phyloP scores from a whole-genome alignment of 108 stramenopile genomes.

The Asterionellopsis glacialis region DNA sequence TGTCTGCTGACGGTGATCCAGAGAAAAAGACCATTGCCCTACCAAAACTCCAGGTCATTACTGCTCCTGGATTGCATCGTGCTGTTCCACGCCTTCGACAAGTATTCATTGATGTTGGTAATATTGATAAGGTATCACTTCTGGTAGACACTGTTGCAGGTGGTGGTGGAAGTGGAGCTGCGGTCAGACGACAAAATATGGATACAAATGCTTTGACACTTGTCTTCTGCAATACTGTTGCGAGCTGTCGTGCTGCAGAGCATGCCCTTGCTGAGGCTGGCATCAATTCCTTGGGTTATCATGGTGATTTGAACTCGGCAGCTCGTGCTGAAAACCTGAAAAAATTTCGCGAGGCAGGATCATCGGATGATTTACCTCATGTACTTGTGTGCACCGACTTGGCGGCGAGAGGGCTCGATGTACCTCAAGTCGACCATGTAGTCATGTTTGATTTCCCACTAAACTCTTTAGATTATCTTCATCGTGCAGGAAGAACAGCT shows the following conservation, averaged over 20 bases:
- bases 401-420: conserved; percentile 86
- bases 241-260: conserved; percentile 65
- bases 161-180: conserved; percentile 15
- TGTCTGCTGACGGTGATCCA: not conserved
- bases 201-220: conserved; percentile 44
- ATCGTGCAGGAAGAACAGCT: conserved; percentile 89
- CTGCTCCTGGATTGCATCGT: conserved; percentile 85
- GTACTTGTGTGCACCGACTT: conserved; percentile 86
- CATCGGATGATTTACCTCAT: conserved; percentile 13
- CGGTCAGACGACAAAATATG: conserved; percentile 4
- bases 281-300: conserved; percentile 63
- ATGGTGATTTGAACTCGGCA: conserved; percentile 72
- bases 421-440: conserved; percentile 85
- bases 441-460: conserved; percentile 92
- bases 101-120: conserved; percentile 89
- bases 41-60: conserved; percentile 70
- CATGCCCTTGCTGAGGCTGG: conserved; percentile 74
- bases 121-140: conserved; percentile 82
- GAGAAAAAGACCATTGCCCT: conserved; percentile 39
- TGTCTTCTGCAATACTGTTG: conserved; percentile 93
- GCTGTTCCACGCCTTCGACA: conserved; percentile 86
- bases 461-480: conserved; percentile 86
- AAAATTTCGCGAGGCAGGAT: conserved; percentile 36
- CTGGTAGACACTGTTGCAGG: conserved; percentile 62
- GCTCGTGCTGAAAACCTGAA: conserved; percentile 51